Evolutionary conservation across 1,284 basidiomycete genomes (phyloP).

Genomic region (Xerocomus cyaneibrunnescens): DNA sequence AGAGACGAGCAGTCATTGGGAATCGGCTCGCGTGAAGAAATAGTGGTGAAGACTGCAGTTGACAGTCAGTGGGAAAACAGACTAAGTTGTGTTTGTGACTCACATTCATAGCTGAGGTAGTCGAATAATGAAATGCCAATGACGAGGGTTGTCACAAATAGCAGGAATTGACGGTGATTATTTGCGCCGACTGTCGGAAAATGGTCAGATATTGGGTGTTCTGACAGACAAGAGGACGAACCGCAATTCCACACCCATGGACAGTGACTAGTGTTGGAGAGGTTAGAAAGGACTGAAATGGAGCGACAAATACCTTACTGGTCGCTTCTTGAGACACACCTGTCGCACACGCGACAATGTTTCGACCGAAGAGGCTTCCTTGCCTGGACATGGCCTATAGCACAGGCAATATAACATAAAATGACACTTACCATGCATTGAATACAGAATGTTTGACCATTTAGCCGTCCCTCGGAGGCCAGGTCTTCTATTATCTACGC

Average conservation of each 20-base stretch:
- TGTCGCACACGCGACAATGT: slow-evolving; percentile 91
- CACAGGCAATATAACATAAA: not conserved
- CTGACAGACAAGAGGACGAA: slow-evolving; percentile 40
- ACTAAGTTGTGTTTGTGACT: slow-evolving; percentile 32
- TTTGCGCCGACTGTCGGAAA: slow-evolving; percentile 74
- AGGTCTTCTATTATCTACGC: slow-evolving; percentile 83
- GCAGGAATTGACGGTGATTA: slow-evolving; percentile 93
- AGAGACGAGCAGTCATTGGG: slow-evolving; percentile 63
- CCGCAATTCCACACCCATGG: slow-evolving; percentile 99
- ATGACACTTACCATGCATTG: slow-evolving; percentile 73
- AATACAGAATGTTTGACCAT: slow-evolving; percentile 96
- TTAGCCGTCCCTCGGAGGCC: slow-evolving; percentile 82
- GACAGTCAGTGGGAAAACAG: slow-evolving; percentile 6
- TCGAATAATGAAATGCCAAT: slow-evolving; percentile 80
- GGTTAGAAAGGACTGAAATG: slow-evolving; percentile 5
- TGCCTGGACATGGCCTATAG: slow-evolving; percentile 46
- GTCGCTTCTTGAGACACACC: slow-evolving; percentile 87
- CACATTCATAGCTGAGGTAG: slow-evolving; percentile 80
- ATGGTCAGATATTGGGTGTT: slow-evolving; percentile 2
- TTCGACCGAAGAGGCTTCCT: slow-evolving; percentile 92
- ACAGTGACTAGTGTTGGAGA: slow-evolving; percentile 67
- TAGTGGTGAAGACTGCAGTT: slow-evolving; percentile 49
- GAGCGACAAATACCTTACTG: slow-evolving; percentile 61
- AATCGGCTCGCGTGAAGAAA: slow-evolving; percentile 44
- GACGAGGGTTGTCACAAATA: slow-evolving; percentile 87